Conservation (phyloP, 1,284 basidiomycete genomes). For the Sporisorium graminicola region DNA sequence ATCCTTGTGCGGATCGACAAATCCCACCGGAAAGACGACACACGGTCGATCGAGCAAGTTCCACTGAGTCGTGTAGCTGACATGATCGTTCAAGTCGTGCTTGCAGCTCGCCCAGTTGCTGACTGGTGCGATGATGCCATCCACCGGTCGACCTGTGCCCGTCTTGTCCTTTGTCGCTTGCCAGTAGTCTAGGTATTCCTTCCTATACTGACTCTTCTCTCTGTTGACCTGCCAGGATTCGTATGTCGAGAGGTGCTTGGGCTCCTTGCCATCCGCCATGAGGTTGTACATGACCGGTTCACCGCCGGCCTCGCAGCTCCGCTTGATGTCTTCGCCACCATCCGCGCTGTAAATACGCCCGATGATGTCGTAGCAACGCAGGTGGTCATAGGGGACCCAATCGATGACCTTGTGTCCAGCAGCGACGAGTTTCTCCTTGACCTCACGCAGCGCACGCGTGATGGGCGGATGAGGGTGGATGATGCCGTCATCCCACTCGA, state of each 20-base stretch:
- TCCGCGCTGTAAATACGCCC: conserved; percentile 53
- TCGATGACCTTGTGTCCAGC: conserved; percentile 58
- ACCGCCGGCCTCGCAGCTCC: conserved; percentile 45
- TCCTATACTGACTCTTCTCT: conserved; percentile 71
- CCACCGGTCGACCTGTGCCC: conserved; percentile 73
- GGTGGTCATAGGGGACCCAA: conserved; percentile 32
- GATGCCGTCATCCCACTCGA: conserved; percentile 69
- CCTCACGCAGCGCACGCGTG: conserved; percentile 64
- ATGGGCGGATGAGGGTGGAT: conserved; percentile 70
- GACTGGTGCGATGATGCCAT: conserved; percentile 76
- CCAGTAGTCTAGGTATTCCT: conserved; percentile 75
- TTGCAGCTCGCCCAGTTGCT: conserved; percentile 74
- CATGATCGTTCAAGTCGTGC: conserved; percentile 72
- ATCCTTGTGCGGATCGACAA: conserved; percentile 72
- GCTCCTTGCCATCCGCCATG: conserved; percentile 8
- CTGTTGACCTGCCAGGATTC: conserved; percentile 74
- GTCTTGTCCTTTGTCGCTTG: conserved; percentile 72
- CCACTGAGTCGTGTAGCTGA: conserved; percentile 46
- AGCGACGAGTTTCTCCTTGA: conserved; percentile 56
- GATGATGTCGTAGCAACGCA: conserved; percentile 63
- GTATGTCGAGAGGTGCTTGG: conserved; percentile 70
- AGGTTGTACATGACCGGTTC: conserved; percentile 52
- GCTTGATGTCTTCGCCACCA: conserved; percentile 52
- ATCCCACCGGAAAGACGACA: conserved; percentile 73
- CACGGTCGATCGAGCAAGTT: conserved; percentile 37